Base-by-base conservation (phyloP, 106 monocot species). In the Iris macrosiphon region DNA sequence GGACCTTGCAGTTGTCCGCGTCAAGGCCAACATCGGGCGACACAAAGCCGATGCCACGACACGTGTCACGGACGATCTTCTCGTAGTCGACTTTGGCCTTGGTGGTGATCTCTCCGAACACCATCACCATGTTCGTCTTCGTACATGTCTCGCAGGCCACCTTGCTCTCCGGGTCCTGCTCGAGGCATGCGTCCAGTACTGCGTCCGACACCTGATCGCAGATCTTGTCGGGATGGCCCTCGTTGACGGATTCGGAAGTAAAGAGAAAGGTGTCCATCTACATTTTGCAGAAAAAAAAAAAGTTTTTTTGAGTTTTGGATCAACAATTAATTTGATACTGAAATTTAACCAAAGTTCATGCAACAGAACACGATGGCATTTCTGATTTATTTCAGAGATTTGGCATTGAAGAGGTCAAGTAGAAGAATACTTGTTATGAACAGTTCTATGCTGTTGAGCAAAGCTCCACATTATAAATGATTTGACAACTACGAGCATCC, bases 51-150 rank as follows among this genome's bases (percentile, higher is more conserved):
- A 67, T 57, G 24, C 56, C 45, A 5, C 66, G 29, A 31, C 66
- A 67, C 26, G 66, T 67, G 57, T 34, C 56, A 5, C 66, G 66
- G 0, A 57, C 66, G 13, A 67, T 56, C 44, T 67, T 67, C 57
- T 67, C 66, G n/a, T 67, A 67, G 24, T 67, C 57, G 2, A 67
- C 66, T 37, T 67, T 45, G 37, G 66, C 66, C 25, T 67, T 57
- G 57, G 66, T 67, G 20, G 66, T 67, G 18, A 57, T 57, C 15
- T 67, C 57, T 7, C 56, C 66, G 3, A 57, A 67, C 12, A 57
- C 66, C 66, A 68, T 68, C 24, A 67, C 67, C 56, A 55, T 67
- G 38, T 64, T 64, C 18, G 64, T 64, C 52, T 64, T 64, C 5
- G 52, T 64, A 52, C 64, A 64, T n/a, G 64, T 64, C 64, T 64